Evolutionary conservation across 2,329 filamentous ascomycete genomes (phyloP).

Genomic region (Scytalidium sp.): DNA sequence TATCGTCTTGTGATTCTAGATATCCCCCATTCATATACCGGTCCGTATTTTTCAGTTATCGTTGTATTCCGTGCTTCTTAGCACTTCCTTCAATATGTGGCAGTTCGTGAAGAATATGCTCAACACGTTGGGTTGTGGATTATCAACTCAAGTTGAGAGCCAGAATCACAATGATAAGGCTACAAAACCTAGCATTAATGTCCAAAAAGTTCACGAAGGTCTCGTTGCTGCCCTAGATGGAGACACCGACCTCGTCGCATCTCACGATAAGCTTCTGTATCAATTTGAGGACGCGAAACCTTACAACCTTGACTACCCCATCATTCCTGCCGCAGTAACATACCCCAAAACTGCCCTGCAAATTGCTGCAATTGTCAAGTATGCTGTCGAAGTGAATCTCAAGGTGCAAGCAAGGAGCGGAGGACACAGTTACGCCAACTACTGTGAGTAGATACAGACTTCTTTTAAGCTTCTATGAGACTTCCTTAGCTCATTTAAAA

Average conservation of each 20-base stretch:
- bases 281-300: conserved; percentile 14
- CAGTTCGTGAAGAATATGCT: not conserved
- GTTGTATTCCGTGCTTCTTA: too few relatives aligned
- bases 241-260: conserved; percentile 14
- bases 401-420: conserved; percentile 50
- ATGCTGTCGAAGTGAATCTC: conserved; percentile 36
- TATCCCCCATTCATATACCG: too few relatives aligned
- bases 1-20: too few relatives aligned
- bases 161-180: not conserved
- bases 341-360: conserved; percentile 26
- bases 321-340: conserved; percentile 18
- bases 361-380: conserved; percentile 42
- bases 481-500: not conserved
- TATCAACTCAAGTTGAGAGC: not conserved
- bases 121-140: not conserved
- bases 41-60: too few relatives aligned
- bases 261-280: conserved; percentile 15
- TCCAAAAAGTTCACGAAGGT: not conserved
- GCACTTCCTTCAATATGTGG: too few relatives aligned
- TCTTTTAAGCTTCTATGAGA: not conserved
- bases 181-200: not conserved
- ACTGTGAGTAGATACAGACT: conserved; percentile 9
- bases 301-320: conserved; percentile 17
- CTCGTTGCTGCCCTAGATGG: conserved; percentile 9
- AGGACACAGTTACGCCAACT: conserved; percentile 52